Percentiles rank a stretch among this genome's conserved stretches.
Evolutionary conservation across 2,329 filamentous ascomycete species (phyloP).

Genomic region (Aspergillus sp.): DNA sequence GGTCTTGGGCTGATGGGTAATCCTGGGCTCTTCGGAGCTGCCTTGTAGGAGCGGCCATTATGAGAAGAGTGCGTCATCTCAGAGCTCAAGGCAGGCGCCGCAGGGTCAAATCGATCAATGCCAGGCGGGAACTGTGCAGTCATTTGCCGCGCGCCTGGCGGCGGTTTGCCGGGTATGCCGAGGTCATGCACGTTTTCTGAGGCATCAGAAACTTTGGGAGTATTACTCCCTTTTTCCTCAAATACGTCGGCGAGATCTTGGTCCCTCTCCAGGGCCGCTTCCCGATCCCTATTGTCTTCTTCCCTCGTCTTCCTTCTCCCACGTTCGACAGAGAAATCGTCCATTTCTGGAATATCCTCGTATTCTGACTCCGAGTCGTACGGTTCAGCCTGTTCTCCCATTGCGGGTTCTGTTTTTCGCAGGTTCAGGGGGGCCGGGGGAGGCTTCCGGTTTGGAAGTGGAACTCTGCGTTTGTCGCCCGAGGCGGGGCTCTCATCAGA

Average conservation of each 20-base stretch:
- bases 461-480: constrained; percentile 22
- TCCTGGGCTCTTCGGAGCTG: constrained; percentile 53
- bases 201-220: constrained; percentile 20
- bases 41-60: constrained; percentile 32
- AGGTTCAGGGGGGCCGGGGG: constrained; percentile 79
- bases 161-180: constrained; percentile 4
- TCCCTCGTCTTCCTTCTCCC: constrained; percentile 77
- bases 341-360: constrained; percentile 64
- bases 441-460: constrained; percentile 63
- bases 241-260: constrained; percentile 63
- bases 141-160: constrained; percentile 44
- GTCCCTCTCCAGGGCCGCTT: constrained; percentile 57
- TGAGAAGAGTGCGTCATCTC: constrained; percentile 13
- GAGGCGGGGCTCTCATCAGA: constrained; percentile 10
- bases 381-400: constrained; percentile 35
- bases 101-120: constrained; percentile 15
- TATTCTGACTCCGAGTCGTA: constrained; percentile 76
- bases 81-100: constrained; percentile 25
- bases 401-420: constrained; percentile 35
- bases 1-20: constrained; percentile 54
- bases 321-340: constrained; percentile 54
- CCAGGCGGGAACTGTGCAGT: constrained; percentile 23
- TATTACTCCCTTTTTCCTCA: constrained; percentile 54
- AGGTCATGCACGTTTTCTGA: constrained; percentile 7
- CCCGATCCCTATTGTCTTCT: constrained; percentile 73